Evolutionary conservation across 352 stramenopile species (phyloP).

Genomic region (Pythium biforme): DNA sequence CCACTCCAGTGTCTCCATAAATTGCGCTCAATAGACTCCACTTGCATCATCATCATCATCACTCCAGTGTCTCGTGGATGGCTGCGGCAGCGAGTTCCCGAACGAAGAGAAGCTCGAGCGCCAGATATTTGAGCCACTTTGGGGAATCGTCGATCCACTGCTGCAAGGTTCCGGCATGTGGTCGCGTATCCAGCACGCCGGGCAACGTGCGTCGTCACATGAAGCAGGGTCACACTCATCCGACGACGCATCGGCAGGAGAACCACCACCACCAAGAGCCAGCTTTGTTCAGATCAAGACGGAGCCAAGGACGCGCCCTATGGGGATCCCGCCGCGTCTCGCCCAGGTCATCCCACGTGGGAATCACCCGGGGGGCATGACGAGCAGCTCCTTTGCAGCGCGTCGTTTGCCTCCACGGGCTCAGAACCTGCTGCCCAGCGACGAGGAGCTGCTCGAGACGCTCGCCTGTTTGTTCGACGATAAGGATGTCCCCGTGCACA

Average conservation of each 20-base stretch:
- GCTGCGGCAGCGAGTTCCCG: neutral
- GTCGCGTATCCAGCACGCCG: conserved; percentile 48
- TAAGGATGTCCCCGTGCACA: neutral
- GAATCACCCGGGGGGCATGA: conserved; percentile 1
- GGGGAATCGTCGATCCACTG: conserved; percentile 23
- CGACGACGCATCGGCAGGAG: too few relatives aligned
- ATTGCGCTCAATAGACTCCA: too few relatives aligned
- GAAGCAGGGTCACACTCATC: neutral
- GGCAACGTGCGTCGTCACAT: conserved; percentile 12
- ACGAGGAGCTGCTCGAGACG: neutral
- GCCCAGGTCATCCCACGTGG: neutral
- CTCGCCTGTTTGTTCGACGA: neutral
- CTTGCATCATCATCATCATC: too few relatives aligned
- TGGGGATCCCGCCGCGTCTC: neutral
- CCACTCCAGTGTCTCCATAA: neutral
- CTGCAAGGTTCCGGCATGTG: conserved; percentile 26
- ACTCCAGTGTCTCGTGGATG: neutral
- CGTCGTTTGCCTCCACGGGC: too few relatives aligned
- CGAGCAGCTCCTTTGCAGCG: too few relatives aligned
- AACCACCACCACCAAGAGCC: too few relatives aligned
- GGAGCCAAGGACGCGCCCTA: neutral
- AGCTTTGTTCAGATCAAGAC: too few relatives aligned
- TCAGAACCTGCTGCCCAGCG: neutral
- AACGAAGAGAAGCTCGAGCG: neutral
- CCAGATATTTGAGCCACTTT: conserved; percentile 9